Conservation (phyloP, 192 early-diverging fungal genomes). For the Coemansia sp. region DNA sequence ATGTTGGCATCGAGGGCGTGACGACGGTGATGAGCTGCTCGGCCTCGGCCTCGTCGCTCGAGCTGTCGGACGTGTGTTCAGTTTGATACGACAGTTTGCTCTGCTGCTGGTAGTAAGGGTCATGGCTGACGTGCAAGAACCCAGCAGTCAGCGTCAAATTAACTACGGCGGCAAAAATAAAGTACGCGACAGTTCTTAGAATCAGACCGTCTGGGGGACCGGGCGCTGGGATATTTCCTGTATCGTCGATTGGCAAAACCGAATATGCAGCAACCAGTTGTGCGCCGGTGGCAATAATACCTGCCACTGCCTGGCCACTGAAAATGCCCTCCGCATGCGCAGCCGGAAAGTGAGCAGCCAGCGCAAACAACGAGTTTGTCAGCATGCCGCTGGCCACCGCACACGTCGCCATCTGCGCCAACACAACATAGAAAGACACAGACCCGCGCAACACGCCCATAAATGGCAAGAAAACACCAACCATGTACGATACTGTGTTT, state of each 20-base stretch:
- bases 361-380: constrained; percentile 68
- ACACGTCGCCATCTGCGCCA: constrained; percentile 58
- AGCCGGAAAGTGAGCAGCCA: constrained; percentile 68
- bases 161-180: constrained; percentile 37
- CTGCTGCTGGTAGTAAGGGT: constrained; percentile 44
- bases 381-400: constrained; percentile 64
- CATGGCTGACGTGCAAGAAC: constrained; percentile 30
- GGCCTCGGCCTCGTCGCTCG: constrained; percentile 22
- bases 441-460: constrained; percentile 51
- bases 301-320: constrained; percentile 65
- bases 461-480: constrained; percentile 55
- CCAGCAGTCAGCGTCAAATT: constrained; percentile 30
- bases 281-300: constrained; percentile 62
- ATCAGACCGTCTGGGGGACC: constrained; percentile 18
- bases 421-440: constrained; percentile 62
- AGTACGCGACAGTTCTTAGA: constrained; percentile 45
- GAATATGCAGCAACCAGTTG: constrained; percentile 63
- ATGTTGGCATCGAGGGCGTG: constrained; percentile 4
- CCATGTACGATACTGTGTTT: constrained; percentile 56
- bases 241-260: constrained; percentile 13
- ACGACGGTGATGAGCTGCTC: constrained; percentile 26
- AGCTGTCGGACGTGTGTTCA: neutral
- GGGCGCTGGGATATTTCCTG: neutral
- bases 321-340: constrained; percentile 71
- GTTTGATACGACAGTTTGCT: constrained; percentile 30